These are phyloP conservation scores for Aspergillus pseudoterreus DNA, from an alignment of 2,329 filamentous ascomycete genomes.

Conservation along the genomic window DNA sequence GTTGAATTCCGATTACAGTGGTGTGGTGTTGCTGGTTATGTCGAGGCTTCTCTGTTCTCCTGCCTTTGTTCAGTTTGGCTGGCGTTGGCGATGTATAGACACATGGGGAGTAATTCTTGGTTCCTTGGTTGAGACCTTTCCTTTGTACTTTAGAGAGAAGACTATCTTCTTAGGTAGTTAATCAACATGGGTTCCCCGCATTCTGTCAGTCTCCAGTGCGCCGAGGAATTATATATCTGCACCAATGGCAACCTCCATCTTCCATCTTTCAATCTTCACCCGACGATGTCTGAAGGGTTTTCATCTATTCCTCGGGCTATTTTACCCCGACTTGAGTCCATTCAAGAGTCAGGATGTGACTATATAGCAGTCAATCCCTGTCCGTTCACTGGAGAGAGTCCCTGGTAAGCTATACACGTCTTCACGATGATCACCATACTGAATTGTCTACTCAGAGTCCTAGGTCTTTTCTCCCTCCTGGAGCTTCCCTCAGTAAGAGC, in stretches of 20 bases:
- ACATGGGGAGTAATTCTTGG: too few species aligned
- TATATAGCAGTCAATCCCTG: too few species aligned
- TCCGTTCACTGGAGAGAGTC: too few species aligned
- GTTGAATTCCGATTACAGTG: too few species aligned
- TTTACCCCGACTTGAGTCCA: constrained; percentile 6
- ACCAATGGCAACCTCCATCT: constrained; percentile 20
- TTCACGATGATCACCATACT: neutral
- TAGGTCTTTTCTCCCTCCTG: constrained; percentile 4
- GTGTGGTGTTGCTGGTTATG: neutral
- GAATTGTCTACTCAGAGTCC: neutral
- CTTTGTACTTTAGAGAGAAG: too few species aligned
- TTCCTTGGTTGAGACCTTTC: too few species aligned
- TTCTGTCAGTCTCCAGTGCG: constrained; percentile 2
- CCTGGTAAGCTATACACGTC: neutral
- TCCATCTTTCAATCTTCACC: neutral
- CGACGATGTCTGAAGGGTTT: neutral
- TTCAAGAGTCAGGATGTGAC: too few species aligned
- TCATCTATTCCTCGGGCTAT: constrained; percentile 10
- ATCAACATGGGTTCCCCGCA: constrained; percentile 3
- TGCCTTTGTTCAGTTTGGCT: too few species aligned
- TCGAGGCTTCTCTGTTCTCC: too few species aligned
- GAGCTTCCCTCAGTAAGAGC: constrained; percentile 8
- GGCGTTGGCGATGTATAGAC: too few species aligned
- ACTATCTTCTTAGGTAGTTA: neutral
- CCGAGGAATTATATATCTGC: constrained; percentile 18